Evolutionary conservation across 1,139 yeast species (phyloP), one percentile per base, ranked within the genome.

Genomic region (Candida albicans): DNA sequence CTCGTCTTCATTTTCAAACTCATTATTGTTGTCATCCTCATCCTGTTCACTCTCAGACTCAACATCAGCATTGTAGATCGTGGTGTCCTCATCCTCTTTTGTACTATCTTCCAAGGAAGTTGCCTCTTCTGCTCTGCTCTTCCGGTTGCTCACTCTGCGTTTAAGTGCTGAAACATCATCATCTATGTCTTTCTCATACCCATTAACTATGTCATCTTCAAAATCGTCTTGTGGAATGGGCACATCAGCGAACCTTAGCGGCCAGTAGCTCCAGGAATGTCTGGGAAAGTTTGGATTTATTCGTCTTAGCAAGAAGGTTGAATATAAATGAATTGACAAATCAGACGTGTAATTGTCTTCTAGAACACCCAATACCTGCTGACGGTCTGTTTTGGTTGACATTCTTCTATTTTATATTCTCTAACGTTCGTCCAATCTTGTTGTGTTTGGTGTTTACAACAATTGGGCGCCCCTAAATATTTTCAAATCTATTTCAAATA

Each of bases 321-420:
- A 68, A 54, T 79, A 81, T 6, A 82, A 58, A 58, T 82, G 87
- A 1, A 77, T 47, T 0, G 78, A 75, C 29, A 81, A 59, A 55
- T 82, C 85, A 11, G 56, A 57, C 10, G 75, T 58, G 45, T 68
- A 74, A 3, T 72, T 74, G 2, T 62, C 61, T 50, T 81, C 82
- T 13, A 79, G 47, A 8, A 57, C 47, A 10, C 67, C 59, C 4
- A 79, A 41, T 4, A 72, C 56, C 40, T 57, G 59, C 8, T 55
- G 54, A 12, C 63, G 49, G 35, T 71, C 76, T 18, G 22, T 4
- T 18, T 18, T 18, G 22, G 22, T 18, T 18, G 22, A 18, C 22
- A 18, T 18, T 18, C 22, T 18, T 4, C 5, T 18, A 18, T 18
- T 18, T 5, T 18, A 18, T 18, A 4, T 18, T 3, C 22, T 4